Base-by-base conservation (phyloP, 331 rosid species). In the Malus hybrid region DNA sequence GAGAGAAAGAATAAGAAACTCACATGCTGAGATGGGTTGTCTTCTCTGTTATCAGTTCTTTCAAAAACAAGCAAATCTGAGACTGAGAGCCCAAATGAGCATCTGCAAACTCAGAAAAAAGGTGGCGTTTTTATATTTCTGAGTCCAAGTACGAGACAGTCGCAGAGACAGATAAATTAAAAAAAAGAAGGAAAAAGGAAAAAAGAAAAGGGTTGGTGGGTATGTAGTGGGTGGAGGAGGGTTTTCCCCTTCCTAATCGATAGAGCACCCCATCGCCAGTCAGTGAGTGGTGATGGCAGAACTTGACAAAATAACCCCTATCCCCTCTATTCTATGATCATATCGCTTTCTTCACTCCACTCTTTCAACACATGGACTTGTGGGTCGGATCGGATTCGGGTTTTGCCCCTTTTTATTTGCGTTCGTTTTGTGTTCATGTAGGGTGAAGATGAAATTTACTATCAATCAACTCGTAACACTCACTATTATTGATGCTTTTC, bases 251-350 rank as follows among this genome's bases (percentile, higher is more conserved):
- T 59, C 71, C 75, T 19, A 36, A 36, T 36, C 44, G 44, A 36
- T 80, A 71, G 74, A 75, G 77, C 13, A 87, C 83, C 89, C 81
- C 89, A 93, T 93, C 96, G 24, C 14, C 14, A 74, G 88, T 68
- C 63, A 93, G 84, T 77, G 94, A 86, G 97, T 92, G 97, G 97
- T 80, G 64, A 80, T 29, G 74, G 29, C 88, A 80, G 76, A 67
- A 80, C 84, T 65, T 1, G 77, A 85, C 82, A 70, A 77, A 29
- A 4, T 5, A 46, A 36, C 60, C 76, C 80, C 63, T 39, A 52
- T 77, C 82, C 31, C 82, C 32, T 55, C 5, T 57, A 4, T 10
- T 57, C 63, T 57, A 10, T 33, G 65, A 70, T n/a, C 14, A 24
- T 20, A 20, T 59, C 32, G 3, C 68, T 31, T 7, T 15, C 68